phyloP scores from a whole-genome alignment of 1,284 basidiomycete genomes.

The Pseudozyma pruni region DNA sequence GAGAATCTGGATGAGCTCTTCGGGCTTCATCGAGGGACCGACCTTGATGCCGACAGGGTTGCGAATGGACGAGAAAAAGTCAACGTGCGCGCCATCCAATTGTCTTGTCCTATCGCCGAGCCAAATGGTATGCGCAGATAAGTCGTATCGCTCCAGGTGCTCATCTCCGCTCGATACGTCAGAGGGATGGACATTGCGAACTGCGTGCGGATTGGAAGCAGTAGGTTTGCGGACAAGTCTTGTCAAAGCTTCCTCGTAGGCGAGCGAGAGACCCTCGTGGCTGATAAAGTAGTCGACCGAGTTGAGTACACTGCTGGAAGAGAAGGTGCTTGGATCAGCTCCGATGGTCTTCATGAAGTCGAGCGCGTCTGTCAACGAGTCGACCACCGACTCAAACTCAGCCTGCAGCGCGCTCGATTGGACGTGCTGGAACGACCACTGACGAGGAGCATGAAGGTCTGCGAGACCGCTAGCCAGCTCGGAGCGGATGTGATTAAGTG shows the following conservation, averaged over 20 bases:
- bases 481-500: constrained; percentile 89
- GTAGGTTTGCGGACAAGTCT: constrained; percentile 69
- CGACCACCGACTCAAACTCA: constrained; percentile 86
- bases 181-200: constrained; percentile 33
- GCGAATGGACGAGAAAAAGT: constrained; percentile 80
- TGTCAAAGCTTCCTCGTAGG: constrained; percentile 92
- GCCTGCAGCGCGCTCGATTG: constrained; percentile 79
- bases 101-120: constrained; percentile 97
- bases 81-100: constrained; percentile 90
- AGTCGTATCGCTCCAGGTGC: constrained; percentile 76
- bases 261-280: constrained; percentile 92
- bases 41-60: constrained; percentile 98
- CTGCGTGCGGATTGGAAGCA: constrained; percentile 17
- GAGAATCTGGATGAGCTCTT: constrained; percentile 83
- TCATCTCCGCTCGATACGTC: constrained; percentile 24
- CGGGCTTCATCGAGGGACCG: constrained; percentile 83
- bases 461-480: constrained; percentile 91
- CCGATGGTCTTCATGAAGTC: constrained; percentile 93
- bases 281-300: constrained; percentile 96
- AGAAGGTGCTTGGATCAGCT: constrained; percentile 69
- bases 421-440: constrained; percentile 93
- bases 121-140: constrained; percentile 94
- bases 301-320: constrained; percentile 77
- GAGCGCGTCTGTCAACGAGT: constrained; percentile 86
- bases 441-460: constrained; percentile 82